Base-by-base conservation (phyloP, 2,329 filamentous ascomycete species). In the Paraphaeosphaeria minitans region DNA sequence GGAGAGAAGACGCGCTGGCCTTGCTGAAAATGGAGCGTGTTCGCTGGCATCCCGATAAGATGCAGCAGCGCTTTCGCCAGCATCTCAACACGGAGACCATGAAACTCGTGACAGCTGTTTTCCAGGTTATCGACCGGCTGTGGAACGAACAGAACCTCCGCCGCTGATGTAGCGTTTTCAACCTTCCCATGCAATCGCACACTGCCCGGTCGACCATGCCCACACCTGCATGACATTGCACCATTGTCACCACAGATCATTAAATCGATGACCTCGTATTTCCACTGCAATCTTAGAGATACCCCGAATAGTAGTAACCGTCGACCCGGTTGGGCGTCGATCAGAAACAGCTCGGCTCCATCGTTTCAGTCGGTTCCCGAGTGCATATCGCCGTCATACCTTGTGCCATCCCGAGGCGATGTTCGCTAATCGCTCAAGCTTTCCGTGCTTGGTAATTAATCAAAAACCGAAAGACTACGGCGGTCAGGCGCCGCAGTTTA, bases 11-110 rank as follows among this genome's bases (percentile, higher is more conserved):
- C 57, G 56, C 85, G 21, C 55, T 78, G 14, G 80, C 83, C 46
- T 74, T 84, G 5, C 81, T 98, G 53, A 97, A 96, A 77, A 81
- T 87, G 5, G 95, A 99, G 80, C 87, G 95, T 53, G 88, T 98
- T 19, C 84, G 93, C 16, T 99, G 95, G 95, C 95, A 99, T 80
- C 95, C 95, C 4, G 95, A 99, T 79, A 99, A 98, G 82, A 90
- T 98, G 56, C 92, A 97, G 80, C 95, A 97, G 79, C 86, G 88
- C 54, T 88, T 96, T 60, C 91, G 92, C 3, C 80, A 86, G 59
- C 81, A 83, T 14, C 86, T 96, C 50, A 89, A 93, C 49, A 83
- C 87, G 24, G 83, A 83, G 3, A 86, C 91, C 3, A 88, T 96
- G 83, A 87, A 86, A 71, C 84, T 87, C 55, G 91, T 97, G 43